Base-by-base conservation (phyloP, 1,284 basidiomycete genomes). In the Taiwanofungus camphoratus region DNA sequence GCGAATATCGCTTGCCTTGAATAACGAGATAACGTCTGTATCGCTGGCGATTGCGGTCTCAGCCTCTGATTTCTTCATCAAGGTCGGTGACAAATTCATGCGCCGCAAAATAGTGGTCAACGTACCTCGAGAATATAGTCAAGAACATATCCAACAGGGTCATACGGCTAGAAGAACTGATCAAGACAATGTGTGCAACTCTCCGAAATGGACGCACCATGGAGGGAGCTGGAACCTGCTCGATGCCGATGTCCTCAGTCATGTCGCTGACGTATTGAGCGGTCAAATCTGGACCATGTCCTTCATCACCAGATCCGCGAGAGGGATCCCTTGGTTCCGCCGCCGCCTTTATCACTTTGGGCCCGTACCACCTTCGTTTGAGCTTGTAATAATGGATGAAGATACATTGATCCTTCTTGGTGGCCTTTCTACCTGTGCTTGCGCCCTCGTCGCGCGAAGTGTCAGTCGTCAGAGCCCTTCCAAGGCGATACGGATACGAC, bases 91-190 rank as follows among this genome's bases (percentile, higher is more conserved):
- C 18, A 20, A 16, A 15, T 20, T 20, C 39, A 2, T 26, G 21
- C 19, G 8, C 27, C 15, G 23, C 31, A 30, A 2, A 9, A 22
- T 8, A 15, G 32, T 15, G 4, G 8, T 18, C 5, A 11, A 34
- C 46, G n/a, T 27, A 54, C 54, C 34, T 49, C 12, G 2, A 56
- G 20, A 13, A 55, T 57, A 22, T 57, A 53, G 30, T 57, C 53
- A 23, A 48, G 16, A 5, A 49, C 6, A 34, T 37, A 11, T 15
- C 26, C 35, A 3, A 43, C 41, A 2, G 45, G 45, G 26, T 47
- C 45, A 26, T 39, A 32, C 15, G 30, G 7, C 39, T 46, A 5
- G 4, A 19, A 24, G 22, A n/a, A n/a, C 19, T 19, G 13, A 18
- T 37, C 21, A 29, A 3, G 23, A 32, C 15, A 9, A 22, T 15